Percentiles rank a stretch among this genome's conserved stretches.
These are phyloP conservation scores for Solanum pinnatisectum DNA, from an alignment of 257 asterid species.

Conservation along the genomic window DNA sequence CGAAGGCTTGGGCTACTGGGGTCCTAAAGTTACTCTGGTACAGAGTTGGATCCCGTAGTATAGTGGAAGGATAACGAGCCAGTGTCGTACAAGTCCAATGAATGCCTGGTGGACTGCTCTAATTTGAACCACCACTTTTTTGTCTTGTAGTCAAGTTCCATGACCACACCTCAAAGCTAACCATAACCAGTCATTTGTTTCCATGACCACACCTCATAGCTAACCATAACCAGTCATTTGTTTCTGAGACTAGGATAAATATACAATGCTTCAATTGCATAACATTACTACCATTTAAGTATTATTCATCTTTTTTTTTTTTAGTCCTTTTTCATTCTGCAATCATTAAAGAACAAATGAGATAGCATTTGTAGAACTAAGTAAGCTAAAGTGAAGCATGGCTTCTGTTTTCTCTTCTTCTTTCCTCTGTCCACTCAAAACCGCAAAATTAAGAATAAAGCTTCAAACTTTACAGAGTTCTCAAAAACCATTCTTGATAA, in stretches of 20 bases:
- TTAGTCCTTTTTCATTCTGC: background rate
- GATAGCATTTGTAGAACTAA: background rate
- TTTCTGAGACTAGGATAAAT: background rate
- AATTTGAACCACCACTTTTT: background rate
- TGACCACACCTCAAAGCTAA: background rate
- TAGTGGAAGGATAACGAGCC: background rate
- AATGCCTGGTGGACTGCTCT: background rate
- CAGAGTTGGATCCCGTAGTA: too few species aligned
- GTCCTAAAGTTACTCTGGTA: background rate
- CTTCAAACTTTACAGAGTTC: constrained; percentile 14
- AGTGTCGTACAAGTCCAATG: background rate
- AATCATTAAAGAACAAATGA: background rate
- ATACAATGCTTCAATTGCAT: background rate
- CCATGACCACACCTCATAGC: background rate
- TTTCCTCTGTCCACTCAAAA: constrained; percentile 9
- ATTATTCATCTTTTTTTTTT: background rate
- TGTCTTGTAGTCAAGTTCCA: background rate
- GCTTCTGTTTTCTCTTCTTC: constrained; percentile 35
- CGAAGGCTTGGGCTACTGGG: background rate
- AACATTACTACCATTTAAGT: background rate
- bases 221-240: background rate
- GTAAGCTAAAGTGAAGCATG: constrained; percentile 17
- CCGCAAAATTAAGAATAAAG: constrained; percentile 9
- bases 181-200: background rate
- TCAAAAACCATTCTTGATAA: constrained; percentile 23